Percentiles rank a stretch among this genome's conserved stretches.
These are phyloP conservation scores for Erythrobasidium hasegawianum DNA, from an alignment of 1,284 basidiomycete genomes.

Conservation along the genomic window DNA sequence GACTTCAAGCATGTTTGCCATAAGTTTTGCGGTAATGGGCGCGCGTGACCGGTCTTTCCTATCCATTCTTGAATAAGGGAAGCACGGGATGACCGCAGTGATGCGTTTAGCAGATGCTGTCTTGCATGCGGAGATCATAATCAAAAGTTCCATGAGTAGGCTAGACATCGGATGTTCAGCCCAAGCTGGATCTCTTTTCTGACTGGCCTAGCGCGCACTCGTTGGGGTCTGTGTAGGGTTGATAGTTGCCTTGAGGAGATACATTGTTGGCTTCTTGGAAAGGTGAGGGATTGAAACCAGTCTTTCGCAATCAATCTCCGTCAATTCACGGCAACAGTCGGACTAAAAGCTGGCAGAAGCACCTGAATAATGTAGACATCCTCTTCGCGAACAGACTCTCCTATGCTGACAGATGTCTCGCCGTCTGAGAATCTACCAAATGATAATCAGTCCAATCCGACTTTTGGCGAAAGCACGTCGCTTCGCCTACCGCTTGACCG, in stretches of 20 bases:
- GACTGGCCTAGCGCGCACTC: constrained; percentile 18
- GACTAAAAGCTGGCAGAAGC: constrained; percentile 49
- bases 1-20: constrained; percentile 93
- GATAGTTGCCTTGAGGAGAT: constrained; percentile 23
- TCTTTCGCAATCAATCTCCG: constrained; percentile 30
- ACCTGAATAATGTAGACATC: constrained; percentile 92
- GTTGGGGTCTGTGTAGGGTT: constrained; percentile 36
- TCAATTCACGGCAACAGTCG: background rate
- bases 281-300: constrained; percentile 48
- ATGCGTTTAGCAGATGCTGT: constrained; percentile 93
- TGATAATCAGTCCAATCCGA: background rate
- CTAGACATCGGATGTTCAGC: constrained; percentile 39
- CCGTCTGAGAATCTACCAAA: constrained; percentile 79
- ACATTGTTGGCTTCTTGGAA: constrained; percentile 23
- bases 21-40: constrained; percentile 96
- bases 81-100: constrained; percentile 97
- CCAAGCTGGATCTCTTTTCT: background rate
- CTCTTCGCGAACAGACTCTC: constrained; percentile 93
- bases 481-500: constrained; percentile 58
- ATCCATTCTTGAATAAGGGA: constrained; percentile 86
- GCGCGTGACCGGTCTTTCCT: constrained; percentile 97
- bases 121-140: constrained; percentile 74
- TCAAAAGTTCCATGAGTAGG: constrained; percentile 65
- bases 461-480: background rate
- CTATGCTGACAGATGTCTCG: constrained; percentile 50